Evolutionary conservation across 1,139 yeast genomes (phyloP), one percentile per base, ranked within the genome.

Genomic region (Saccharomyces hybrid): DNA sequence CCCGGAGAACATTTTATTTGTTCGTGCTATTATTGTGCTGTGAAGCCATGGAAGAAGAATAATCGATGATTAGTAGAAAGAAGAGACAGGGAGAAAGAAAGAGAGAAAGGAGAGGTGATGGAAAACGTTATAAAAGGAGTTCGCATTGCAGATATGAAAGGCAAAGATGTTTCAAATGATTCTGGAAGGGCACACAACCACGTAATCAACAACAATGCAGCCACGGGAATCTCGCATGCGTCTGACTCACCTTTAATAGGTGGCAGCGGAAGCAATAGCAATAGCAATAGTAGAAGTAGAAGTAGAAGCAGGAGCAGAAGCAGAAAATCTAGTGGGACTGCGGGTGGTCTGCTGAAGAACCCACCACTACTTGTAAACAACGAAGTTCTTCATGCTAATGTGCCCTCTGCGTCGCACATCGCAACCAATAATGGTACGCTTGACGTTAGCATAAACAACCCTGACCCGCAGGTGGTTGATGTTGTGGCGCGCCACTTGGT

Each of bases 401-500:
- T 38, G 13, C 42, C 42, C 13, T 13, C 20, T 6, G 42, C 42
- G 42, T 16, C 42, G 13, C 42, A 16, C 31, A 38, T 16, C 4
- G 4, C 48, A 1, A 20, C 13, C 4, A 41, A 31, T 27, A 47
- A 46, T 16, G 34, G 41, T 14, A 47, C 31, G 23, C 47, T 47
- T 8, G 50, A 47, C 25, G 48, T 79, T 14, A 80, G 80, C 60
- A 68, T 78, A 25, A 76, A 73, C 32, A 76, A 80, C 57, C 85
- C 86, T 1, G 80, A 79, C 56, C 80, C 82, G 4, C 74, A 75
- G 44, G 76, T 79, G 2, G 81, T 83, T 7, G 78, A 79, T 52
- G 76, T 74, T 1, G 83, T 83, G 2, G 82, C 82, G 9, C 75
- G 85, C 44, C 87, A 83, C 67, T 69, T 83, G 54, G 81, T 79